phyloP scores from a whole-genome alignment of 768 basidiomycete genomes.

The Suillus subalutaceus region DNA sequence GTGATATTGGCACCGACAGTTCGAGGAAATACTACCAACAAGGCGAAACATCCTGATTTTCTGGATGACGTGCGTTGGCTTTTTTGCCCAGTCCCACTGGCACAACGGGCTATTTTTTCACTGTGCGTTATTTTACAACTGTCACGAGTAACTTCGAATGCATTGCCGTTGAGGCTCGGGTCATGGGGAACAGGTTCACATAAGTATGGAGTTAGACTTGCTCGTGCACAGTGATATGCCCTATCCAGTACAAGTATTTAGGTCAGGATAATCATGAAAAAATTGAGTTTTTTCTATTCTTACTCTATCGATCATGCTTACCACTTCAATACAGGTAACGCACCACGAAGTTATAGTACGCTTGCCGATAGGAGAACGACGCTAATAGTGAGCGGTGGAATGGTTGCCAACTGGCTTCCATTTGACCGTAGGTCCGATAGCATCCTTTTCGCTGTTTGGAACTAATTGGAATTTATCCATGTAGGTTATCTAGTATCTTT shows the following conservation, averaged over 20 bases:
- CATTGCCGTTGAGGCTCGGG: too few species aligned
- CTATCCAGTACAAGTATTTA: constrained; percentile 73
- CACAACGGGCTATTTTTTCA: too few species aligned
- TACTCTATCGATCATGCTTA: constrained; percentile 2
- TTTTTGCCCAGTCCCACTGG: too few species aligned
- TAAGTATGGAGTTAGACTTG: not conserved
- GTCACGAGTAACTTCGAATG: too few species aligned
- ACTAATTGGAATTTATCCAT: constrained; percentile 17
- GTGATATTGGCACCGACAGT: too few species aligned
- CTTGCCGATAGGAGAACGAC: not conserved
- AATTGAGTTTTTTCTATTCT: constrained; percentile 42
- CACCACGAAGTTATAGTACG: constrained; percentile 41
- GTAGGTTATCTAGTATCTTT: too few species aligned
- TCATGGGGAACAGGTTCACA: too few species aligned
- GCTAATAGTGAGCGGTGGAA: constrained; percentile 34
- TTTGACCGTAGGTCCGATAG: constrained; percentile 45
- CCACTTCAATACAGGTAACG: constrained; percentile 33
- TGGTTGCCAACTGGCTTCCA: constrained; percentile 67
- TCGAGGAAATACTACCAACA: too few species aligned
- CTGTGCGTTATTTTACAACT: too few species aligned
- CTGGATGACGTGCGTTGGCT: too few species aligned
- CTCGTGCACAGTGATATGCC: constrained; percentile 71
- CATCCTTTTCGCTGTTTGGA: not conserved
- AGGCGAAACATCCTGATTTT: too few species aligned
- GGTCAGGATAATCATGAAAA: constrained; percentile 78